phyloP scores from a whole-genome alignment of 208 protist genomes.

The Tetramitus jugosus region DNA sequence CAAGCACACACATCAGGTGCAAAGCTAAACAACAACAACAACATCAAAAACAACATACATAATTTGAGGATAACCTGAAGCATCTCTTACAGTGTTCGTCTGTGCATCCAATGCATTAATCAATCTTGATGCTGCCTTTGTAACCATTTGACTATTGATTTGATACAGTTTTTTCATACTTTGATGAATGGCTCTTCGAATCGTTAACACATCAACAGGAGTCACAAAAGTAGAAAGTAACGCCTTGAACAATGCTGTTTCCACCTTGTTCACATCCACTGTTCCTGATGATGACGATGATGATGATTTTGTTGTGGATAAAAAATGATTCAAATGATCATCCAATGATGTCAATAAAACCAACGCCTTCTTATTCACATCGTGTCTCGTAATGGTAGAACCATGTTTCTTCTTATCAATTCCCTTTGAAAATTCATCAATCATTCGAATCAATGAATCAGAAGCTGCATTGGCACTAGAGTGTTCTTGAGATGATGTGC shows the following conservation, averaged over 20 bases:
- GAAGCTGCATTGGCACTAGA: no score
- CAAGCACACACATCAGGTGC: background rate
- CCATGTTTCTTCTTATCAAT: background rate
- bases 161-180: no score
- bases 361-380: background rate
- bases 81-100: background rate
- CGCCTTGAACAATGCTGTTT: background rate
- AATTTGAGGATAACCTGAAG: background rate
- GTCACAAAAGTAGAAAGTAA: background rate
- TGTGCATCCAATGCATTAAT: no score
- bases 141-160: no score
- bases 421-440: no score
- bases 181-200: no score
- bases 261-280: background rate
- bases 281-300: background rate
- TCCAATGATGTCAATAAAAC: background rate
- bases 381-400: background rate
- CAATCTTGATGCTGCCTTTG: no score
- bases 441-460: no score
- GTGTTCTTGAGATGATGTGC: no score
- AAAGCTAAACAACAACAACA: background rate
- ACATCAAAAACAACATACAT: background rate
- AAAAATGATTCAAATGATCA: background rate
- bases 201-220: no score
- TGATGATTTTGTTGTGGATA: background rate